phyloP scores from a whole-genome alignment of 768 basidiomycete genomes.

The Podaxis carcinomalis region DNA sequence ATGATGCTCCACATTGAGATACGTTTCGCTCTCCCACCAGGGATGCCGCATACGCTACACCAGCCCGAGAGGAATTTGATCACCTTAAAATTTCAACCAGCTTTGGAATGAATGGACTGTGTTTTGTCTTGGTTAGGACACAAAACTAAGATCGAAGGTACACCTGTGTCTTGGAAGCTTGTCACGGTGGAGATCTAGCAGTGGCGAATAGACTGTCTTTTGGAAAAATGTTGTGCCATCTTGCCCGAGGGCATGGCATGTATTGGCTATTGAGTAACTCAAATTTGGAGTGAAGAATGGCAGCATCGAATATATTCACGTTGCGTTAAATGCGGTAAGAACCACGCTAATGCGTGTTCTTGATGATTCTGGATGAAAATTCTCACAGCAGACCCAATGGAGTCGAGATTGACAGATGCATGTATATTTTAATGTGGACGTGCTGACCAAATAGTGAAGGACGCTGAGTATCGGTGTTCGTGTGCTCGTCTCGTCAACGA shows the following conservation, averaged over 20 bases:
- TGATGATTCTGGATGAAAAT: background rate
- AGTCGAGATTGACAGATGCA: background rate
- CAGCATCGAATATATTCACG: background rate
- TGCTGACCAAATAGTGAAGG: background rate
- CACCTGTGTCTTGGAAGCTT: too few species aligned
- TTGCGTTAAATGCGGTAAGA: background rate
- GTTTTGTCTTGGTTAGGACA: too few species aligned
- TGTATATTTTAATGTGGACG: background rate
- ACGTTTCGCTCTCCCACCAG: background rate
- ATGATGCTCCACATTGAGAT: background rate
- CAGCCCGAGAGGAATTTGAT: background rate
- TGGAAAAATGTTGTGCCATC: too few species aligned
- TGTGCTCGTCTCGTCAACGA: background rate
- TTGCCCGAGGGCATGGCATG: too few species aligned
- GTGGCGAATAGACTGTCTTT: too few species aligned
- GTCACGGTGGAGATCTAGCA: too few species aligned
- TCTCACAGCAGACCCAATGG: background rate
- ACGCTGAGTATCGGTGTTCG: background rate
- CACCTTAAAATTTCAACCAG: background rate
- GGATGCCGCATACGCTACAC: background rate
- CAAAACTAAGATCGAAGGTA: too few species aligned
- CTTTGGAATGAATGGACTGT: background rate
- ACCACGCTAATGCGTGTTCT: background rate
- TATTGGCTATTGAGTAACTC: too few species aligned
- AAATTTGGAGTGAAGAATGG: too few species aligned